Evolutionary conservation across 2,329 filamentous ascomycete species (phyloP).

Genomic region (Venturia asperata): DNA sequence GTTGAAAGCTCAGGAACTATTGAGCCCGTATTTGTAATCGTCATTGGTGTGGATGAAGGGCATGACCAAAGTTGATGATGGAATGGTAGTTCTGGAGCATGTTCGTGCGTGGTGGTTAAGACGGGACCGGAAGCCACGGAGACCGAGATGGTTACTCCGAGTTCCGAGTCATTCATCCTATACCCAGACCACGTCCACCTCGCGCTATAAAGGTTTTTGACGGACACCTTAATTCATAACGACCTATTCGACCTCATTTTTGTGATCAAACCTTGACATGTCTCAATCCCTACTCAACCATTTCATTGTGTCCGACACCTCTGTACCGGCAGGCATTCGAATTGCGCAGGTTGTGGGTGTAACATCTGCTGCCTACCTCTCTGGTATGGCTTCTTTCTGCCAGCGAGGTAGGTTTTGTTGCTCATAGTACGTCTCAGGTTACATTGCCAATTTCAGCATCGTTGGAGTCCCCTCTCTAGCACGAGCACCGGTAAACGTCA

Average conservation of each 20-base stretch:
- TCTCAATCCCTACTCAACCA: neutral
- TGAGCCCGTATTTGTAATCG: no score
- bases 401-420: neutral
- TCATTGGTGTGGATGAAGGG: no score
- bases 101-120: no score
- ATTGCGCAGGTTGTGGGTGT: conserved; percentile 13
- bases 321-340: conserved; percentile 7
- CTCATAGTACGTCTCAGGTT: neutral
- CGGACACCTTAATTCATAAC: neutral
- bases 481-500: neutral
- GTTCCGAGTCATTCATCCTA: no score
- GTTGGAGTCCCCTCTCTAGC: conserved; percentile 1
- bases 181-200: no score
- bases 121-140: no score
- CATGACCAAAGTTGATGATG: no score
- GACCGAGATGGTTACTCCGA: no score
- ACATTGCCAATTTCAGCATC: neutral
- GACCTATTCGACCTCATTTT: neutral
- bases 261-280: neutral
- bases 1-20: no score
- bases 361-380: conserved; percentile 15
- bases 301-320: neutral
- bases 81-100: no score
- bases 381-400: neutral
- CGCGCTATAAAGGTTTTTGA: no score